Percentiles rank a stretch among this genome's conserved stretches.
phyloP scores from a whole-genome alignment of 495 filamentous ascomycete species.

The Penicillium tannophilum region DNA sequence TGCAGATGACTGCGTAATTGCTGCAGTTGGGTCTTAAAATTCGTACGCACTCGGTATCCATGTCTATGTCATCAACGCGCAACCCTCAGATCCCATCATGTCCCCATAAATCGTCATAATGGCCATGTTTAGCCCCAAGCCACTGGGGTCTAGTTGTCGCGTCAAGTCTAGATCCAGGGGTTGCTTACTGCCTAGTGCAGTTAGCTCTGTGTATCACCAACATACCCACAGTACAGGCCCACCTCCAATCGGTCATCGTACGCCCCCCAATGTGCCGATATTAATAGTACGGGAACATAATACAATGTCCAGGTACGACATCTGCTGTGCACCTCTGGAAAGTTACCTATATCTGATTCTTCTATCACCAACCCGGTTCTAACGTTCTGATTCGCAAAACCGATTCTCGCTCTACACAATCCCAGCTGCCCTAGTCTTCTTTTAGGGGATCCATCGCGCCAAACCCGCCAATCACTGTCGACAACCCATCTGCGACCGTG shows the following conservation, averaged over 20 bases:
- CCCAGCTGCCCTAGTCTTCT: background rate
- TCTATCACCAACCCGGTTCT: background rate
- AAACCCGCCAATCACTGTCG: conserved; percentile 26
- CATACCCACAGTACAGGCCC: background rate
- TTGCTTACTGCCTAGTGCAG: background rate
- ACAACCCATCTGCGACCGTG: conserved; percentile 19
- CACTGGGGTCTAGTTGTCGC: background rate
- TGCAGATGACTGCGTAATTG: background rate
- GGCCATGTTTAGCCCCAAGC: background rate
- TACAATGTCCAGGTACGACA: no score
- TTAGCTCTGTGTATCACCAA: background rate
- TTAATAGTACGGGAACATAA: no score
- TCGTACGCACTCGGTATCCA: background rate
- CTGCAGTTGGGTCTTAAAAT: no score
- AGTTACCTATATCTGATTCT: background rate
- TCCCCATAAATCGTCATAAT: background rate
- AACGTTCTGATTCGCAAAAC: background rate
- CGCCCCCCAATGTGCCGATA: background rate
- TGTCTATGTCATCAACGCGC: background rate
- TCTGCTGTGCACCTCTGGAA: no score
- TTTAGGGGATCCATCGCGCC: conserved; percentile 17
- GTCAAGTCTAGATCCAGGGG: conserved; percentile 3
- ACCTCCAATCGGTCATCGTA: background rate
- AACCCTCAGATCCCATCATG: background rate
- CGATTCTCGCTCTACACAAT: background rate